Evolutionary conservation across 2,329 filamentous ascomycete species (phyloP).

Genomic region (Orbilia quercus): DNA sequence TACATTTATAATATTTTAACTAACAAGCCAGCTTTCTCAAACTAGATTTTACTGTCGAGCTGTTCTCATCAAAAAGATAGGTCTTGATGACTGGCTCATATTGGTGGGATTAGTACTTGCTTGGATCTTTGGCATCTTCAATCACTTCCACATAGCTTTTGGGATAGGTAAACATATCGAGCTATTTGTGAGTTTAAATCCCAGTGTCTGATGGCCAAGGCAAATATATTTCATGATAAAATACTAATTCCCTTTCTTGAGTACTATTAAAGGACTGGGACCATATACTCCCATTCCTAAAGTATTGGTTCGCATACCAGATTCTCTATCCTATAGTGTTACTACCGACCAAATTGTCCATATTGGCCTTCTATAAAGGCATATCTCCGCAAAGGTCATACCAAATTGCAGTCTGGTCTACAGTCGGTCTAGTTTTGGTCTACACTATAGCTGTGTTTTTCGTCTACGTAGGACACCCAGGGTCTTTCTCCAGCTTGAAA

Average conservation of each 20-base stretch:
- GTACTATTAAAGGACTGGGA: slow-evolving; percentile 21
- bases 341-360: slow-evolving; percentile 63
- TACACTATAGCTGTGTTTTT: slow-evolving; percentile 61
- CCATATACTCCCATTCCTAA: slow-evolving; percentile 58
- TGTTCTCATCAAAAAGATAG: slow-evolving; percentile 54
- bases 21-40: neutral
- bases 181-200: slow-evolving; percentile 61
- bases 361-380: slow-evolving; percentile 64
- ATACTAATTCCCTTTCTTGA: slow-evolving; percentile 13
- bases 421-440: slow-evolving; percentile 60
- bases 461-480: slow-evolving; percentile 60
- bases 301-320: slow-evolving; percentile 63
- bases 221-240: neutral
- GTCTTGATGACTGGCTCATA: slow-evolving; percentile 63
- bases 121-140: slow-evolving; percentile 57
- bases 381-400: slow-evolving; percentile 60
- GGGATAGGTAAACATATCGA: slow-evolving; percentile 58
- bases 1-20: neutral
- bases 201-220: too few species aligned
- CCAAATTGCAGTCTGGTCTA: slow-evolving; percentile 61
- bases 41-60: slow-evolving; percentile 58
- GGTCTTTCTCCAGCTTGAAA: slow-evolving; percentile 61
- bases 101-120: slow-evolving; percentile 58
- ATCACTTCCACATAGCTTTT: slow-evolving; percentile 55
- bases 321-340: slow-evolving; percentile 63